Conservation (phyloP, 2,329 filamentous ascomycete genomes). For the Zopfia rhizophila region DNA sequence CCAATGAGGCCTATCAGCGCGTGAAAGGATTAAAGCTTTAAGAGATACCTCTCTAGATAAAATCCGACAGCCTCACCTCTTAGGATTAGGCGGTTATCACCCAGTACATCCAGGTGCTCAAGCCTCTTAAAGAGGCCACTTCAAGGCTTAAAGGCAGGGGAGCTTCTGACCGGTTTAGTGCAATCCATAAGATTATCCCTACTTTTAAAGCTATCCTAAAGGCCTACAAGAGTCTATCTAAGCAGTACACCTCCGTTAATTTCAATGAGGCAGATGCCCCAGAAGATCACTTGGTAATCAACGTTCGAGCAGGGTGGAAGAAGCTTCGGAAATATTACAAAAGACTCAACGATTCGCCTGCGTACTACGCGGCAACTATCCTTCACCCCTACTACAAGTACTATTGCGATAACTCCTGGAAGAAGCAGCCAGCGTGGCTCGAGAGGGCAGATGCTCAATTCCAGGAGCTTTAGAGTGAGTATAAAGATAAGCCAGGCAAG, state of each 20-base stretch:
- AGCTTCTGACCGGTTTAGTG: slow-evolving; percentile 4
- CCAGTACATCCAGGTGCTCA: slow-evolving; percentile 6
- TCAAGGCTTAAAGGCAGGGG: slow-evolving; percentile 1
- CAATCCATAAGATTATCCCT: slow-evolving; percentile 5
- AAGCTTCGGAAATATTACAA: slow-evolving; percentile 7
- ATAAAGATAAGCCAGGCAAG: no score
- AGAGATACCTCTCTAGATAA: no score
- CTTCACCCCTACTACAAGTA: slow-evolving; percentile 6
- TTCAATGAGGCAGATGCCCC: slow-evolving; percentile 6
- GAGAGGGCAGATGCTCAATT: no score
- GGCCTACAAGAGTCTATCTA: neutral
- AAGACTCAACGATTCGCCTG: slow-evolving; percentile 3
- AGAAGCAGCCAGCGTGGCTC: no score
- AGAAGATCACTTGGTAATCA: slow-evolving; percentile 10
- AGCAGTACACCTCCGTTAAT: slow-evolving; percentile 1
- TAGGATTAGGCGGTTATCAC: slow-evolving; percentile 1
- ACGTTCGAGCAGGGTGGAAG: neutral
- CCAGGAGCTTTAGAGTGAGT: no score
- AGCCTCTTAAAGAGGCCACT: slow-evolving; percentile 9
- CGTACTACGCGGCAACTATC: neutral
- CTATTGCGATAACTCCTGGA: slow-evolving; percentile 2
- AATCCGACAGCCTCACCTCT: slow-evolving; percentile 10
- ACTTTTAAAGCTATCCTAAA: slow-evolving; percentile 7
- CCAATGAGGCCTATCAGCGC: no score
- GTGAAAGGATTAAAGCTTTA: no score